A percentile compares a stretch with the other conserved stretches of the same genome.
Conservation (phyloP, 306 rosid species). For the Prinsepia uniflora region DNA sequence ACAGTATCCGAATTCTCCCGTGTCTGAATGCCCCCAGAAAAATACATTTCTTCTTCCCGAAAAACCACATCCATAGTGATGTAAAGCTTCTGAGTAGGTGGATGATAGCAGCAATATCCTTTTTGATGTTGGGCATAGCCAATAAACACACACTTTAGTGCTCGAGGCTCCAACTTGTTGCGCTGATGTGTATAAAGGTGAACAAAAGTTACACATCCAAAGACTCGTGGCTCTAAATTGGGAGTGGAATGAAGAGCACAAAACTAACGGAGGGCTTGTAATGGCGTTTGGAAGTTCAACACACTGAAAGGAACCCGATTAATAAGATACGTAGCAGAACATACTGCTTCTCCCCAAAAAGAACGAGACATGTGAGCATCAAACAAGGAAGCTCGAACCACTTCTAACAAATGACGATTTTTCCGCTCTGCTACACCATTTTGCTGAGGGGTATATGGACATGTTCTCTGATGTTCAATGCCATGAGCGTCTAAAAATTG, state of each 20-base stretch:
- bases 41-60: too few species aligned
- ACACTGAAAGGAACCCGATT: neutral
- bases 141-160: neutral
- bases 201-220: neutral
- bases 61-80: neutral
- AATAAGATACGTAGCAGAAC: neutral
- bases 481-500: too few species aligned
- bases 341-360: neutral
- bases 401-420: neutral
- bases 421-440: too few species aligned
- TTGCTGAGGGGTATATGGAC: too few species aligned
- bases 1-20: too few species aligned
- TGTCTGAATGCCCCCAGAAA: too few species aligned
- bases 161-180: neutral
- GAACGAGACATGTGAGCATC: neutral
- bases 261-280: neutral
- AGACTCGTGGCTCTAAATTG: neutral
- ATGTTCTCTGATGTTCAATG: too few species aligned
- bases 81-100: neutral
- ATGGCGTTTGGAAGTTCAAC: neutral
- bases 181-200: neutral
- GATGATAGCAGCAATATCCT: conserved; percentile 1
- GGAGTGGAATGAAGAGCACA: neutral
- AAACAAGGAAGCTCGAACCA: neutral
- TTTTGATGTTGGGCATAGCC: neutral